A percentile compares a stretch with the other conserved stretches of the same genome.
These are phyloP conservation scores for Crucibulum laeve DNA, from an alignment of 768 basidiomycete species.

Conservation along the genomic window DNA sequence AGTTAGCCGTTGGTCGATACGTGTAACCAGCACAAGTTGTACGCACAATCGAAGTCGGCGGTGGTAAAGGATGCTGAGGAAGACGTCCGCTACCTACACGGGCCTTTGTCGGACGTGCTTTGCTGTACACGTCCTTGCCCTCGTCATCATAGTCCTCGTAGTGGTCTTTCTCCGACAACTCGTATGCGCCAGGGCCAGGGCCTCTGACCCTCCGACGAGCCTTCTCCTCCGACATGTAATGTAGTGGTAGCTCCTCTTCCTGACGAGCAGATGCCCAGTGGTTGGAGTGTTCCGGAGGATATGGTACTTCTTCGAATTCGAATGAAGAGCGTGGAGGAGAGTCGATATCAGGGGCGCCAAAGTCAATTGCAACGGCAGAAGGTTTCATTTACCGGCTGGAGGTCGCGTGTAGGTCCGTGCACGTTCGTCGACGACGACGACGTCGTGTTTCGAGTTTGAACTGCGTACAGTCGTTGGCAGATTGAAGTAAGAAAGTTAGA, in stretches of 20 bases:
- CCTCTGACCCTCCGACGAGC: conserved; percentile 45
- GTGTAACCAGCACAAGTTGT: conserved; percentile 8
- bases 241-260: conserved; percentile 45
- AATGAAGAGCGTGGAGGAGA: conserved; percentile 47
- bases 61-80: conserved; percentile 57
- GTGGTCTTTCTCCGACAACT: conserved; percentile 19
- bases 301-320: conserved; percentile 69
- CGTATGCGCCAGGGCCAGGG: conserved; percentile 11
- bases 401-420: too few relatives aligned
- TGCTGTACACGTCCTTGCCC: conserved; percentile 50
- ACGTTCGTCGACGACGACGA: too few relatives aligned
- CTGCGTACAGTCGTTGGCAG: too few relatives aligned
- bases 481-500: too few relatives aligned
- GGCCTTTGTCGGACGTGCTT: conserved; percentile 31
- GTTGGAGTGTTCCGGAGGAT: conserved; percentile 42
- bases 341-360: conserved; percentile 54
- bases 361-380: conserved; percentile 64
- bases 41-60: conserved; percentile 61
- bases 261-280: conserved; percentile 17
- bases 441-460: too few relatives aligned
- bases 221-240: conserved; percentile 63
- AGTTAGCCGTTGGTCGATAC: conserved; percentile 12
- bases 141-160: conserved; percentile 38
- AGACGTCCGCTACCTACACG: conserved; percentile 56
- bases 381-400: conserved; percentile 59